Percentiles rank a stretch among this genome's conserved stretches.
Evolutionary conservation across 768 basidiomycete species (phyloP).

Genomic region (Infundibulicybe gibba): DNA sequence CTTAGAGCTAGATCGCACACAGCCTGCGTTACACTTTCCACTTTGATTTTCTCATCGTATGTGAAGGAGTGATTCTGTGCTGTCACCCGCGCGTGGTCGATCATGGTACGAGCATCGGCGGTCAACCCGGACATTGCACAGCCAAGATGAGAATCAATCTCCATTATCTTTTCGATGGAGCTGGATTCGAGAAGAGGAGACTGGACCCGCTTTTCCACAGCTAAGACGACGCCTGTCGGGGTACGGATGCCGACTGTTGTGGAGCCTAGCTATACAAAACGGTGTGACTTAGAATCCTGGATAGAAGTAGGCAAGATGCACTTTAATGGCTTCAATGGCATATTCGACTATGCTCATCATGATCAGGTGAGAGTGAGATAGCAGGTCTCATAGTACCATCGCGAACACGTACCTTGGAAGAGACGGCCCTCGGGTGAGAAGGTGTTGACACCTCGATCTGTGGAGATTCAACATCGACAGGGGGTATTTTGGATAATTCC

Average conservation of each 20-base stretch:
- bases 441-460: conserved; percentile 97
- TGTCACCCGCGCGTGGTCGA: conserved; percentile 98
- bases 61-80: conserved; percentile 94
- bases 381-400: background rate
- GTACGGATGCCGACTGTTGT: conserved; percentile 97
- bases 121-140: conserved; percentile 98
- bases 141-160: conserved; percentile 94
- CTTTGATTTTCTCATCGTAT: conserved; percentile 95
- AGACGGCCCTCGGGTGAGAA: conserved; percentile 98
- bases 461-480: background rate
- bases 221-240: conserved; percentile 86
- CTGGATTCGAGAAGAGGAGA: conserved; percentile 92
- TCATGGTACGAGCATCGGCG: conserved; percentile 98
- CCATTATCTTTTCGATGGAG: conserved; percentile 99
- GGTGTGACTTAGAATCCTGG: conserved; percentile 3
- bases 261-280: conserved; percentile 75
- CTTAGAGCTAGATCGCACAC: conserved; percentile 95
- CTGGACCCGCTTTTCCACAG: conserved; percentile 97
- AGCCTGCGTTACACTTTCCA: conserved; percentile 97
- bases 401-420: conserved; percentile 77
- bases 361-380: too few relatives aligned
- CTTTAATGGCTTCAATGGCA: conserved; percentile 99
- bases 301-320: conserved; percentile 22
- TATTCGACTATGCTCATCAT: conserved; percentile 74
- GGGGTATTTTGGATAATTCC: conserved; percentile 1